A percentile compares a stretch with the other conserved stretches of the same genome.
phyloP scores from a whole-genome alignment of 176 grass and related monocot species.

The Carex kokanica region DNA sequence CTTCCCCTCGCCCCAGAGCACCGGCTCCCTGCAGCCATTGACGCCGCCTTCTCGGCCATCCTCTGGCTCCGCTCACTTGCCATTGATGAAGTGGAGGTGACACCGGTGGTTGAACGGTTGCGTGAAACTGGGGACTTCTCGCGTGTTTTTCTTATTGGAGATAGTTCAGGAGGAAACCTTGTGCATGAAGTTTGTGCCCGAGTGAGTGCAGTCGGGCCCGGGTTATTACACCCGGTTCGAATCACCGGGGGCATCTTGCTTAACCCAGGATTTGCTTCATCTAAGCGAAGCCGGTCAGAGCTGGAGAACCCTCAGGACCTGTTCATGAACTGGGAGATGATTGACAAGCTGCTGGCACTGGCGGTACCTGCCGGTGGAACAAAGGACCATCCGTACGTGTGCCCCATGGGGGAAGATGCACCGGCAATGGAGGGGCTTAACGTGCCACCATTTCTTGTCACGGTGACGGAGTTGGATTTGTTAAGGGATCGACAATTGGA shows the following conservation, averaged over 20 bases:
- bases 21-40: conserved; percentile 28
- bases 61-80: conserved; percentile 42
- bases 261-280: conserved; percentile 27
- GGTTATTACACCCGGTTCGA: conserved; percentile 12
- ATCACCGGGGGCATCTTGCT: conserved; percentile 35
- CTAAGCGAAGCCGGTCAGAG: conserved; percentile 36
- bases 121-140: conserved; percentile 34
- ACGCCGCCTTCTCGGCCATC: conserved; percentile 20
- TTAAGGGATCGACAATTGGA: conserved; percentile 35
- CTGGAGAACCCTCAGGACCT: conserved; percentile 28
- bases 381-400: conserved; percentile 34
- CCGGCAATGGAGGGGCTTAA: conserved; percentile 5
- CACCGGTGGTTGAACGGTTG: neutral
- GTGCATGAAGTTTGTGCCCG: conserved; percentile 40
- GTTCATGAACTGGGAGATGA: conserved; percentile 30
- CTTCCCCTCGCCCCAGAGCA: conserved; percentile 39
- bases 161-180: conserved; percentile 41
- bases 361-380: conserved; percentile 29
- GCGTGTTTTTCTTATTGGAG: conserved; percentile 49
- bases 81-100: neutral
- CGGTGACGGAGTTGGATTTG: conserved; percentile 37
- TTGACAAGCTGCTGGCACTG: conserved; percentile 34
- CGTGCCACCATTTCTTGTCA: conserved; percentile 33
- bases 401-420: conserved; percentile 14
- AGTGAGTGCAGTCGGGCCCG: neutral